Conservation (phyloP, 2,329 filamentous ascomycete genomes). For the Kalmusia sp. region DNA sequence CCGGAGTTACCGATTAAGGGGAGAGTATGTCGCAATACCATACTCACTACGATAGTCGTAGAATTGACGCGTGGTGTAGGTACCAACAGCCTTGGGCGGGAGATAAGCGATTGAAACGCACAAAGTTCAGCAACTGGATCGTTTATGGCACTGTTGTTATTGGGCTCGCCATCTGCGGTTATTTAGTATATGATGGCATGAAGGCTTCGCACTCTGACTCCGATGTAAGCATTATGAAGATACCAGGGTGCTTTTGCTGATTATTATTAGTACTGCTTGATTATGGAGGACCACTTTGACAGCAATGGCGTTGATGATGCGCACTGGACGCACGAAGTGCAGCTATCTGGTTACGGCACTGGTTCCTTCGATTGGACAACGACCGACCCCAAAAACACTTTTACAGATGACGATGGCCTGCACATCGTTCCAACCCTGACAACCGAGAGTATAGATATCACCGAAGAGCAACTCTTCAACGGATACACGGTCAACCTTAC, state of each 20-base stretch:
- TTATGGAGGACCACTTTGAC: constrained; percentile 64
- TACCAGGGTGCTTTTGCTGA: background rate
- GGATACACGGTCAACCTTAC: constrained; percentile 36
- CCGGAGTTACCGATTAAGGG: constrained; percentile 29
- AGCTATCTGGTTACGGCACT: constrained; percentile 73
- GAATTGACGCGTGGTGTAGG: constrained; percentile 8
- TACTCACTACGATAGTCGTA: background rate
- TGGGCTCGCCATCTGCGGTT: constrained; percentile 22
- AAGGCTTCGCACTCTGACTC: constrained; percentile 19
- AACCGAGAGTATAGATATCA: constrained; percentile 68
- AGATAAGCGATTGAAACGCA: constrained; percentile 29
- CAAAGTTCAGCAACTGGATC: constrained; percentile 30
- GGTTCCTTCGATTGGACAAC: constrained; percentile 77
- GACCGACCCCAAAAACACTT: constrained; percentile 73
- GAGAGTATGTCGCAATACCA: constrained; percentile 22
- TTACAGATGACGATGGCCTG: constrained; percentile 70
- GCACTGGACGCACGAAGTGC: constrained; percentile 75
- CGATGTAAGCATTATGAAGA: constrained; percentile 12
- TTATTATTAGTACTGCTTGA: constrained; percentile 26
- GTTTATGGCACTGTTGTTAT: constrained; percentile 20
- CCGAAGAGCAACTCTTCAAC: constrained; percentile 69
- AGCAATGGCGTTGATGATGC: constrained; percentile 60
- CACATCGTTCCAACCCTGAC: constrained; percentile 78
- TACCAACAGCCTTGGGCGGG: constrained; percentile 31
- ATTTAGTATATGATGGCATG: constrained; percentile 27